Conservation (phyloP, 208 protist genomes). For the Kentomonas sorsogonicus region DNA sequence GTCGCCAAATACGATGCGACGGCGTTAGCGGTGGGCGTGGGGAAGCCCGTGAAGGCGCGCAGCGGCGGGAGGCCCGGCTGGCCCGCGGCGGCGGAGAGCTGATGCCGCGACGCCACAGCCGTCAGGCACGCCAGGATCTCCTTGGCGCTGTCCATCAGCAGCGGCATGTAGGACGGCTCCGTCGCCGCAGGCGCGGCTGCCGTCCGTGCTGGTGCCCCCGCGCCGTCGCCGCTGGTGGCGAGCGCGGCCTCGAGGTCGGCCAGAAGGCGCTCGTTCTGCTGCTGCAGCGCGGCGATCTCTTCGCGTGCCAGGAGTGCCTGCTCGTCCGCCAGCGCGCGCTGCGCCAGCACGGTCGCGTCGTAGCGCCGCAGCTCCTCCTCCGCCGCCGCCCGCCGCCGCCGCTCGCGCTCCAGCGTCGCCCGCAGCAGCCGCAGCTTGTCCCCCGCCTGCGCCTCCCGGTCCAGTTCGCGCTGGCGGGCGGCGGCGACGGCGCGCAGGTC, state of each 20-base stretch:
- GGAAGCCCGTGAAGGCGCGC: too few relatives aligned
- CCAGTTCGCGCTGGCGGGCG: background rate
- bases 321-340: conserved; percentile 3
- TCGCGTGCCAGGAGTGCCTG: conserved; percentile 4
- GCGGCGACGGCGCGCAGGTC: too few relatives aligned
- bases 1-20: too few relatives aligned
- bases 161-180: background rate
- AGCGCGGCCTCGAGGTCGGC: conserved; percentile 21
- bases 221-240: conserved; percentile 18
- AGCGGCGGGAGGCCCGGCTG: too few relatives aligned
- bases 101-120: too few relatives aligned
- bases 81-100: too few relatives aligned
- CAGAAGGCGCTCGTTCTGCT: conserved; percentile 23
- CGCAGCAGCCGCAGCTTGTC: background rate
- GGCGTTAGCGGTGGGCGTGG: too few relatives aligned
- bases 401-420: background rate
- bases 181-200: background rate
- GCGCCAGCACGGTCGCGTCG: conserved; percentile 2
- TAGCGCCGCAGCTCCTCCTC: conserved; percentile 18
- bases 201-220: background rate
- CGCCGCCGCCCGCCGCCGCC: background rate
- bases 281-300: conserved; percentile 13
- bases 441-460: background rate
- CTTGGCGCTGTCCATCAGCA: too few relatives aligned
- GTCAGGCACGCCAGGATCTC: too few relatives aligned